Evolutionary conservation across 163 green algal species (phyloP).

Genomic region (Smithsoniella earleae): DNA sequence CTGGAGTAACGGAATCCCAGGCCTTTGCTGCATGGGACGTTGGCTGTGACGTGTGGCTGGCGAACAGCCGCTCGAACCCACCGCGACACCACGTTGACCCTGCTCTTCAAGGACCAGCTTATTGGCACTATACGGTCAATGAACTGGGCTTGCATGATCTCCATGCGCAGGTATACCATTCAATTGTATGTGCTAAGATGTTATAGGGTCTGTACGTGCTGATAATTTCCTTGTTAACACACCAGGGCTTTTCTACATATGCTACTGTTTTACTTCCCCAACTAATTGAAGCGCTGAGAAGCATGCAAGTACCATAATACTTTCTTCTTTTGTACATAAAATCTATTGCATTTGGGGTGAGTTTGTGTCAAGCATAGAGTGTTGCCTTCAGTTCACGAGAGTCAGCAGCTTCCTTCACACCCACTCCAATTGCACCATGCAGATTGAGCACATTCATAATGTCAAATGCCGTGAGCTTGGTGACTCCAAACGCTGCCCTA

Average conservation of each 20-base stretch:
- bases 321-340: no score
- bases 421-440: no score
- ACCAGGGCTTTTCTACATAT: no score
- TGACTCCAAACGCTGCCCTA: neutral
- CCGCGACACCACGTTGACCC: constrained; percentile 52
- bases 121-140: constrained; percentile 86
- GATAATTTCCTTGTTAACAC: no score
- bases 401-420: no score
- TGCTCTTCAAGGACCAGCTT: constrained; percentile 46
- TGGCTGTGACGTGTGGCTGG: constrained; percentile 92
- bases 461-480: constrained; percentile 74
- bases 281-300: no score
- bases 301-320: no score
- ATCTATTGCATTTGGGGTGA: no score
- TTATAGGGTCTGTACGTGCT: neutral
- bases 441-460: constrained; percentile 75
- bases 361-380: no score
- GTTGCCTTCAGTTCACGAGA: no score
- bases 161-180: constrained; percentile 40
- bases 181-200: no score
- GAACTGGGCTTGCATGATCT: constrained; percentile 79
- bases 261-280: no score
- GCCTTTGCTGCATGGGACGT: constrained; percentile 90
- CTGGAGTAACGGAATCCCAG: constrained; percentile 62
- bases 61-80: constrained; percentile 75